Evolutionary conservation across 225 moss, liverwort and hornwort genomes (phyloP).

Genomic region (Ulota crispa): DNA sequence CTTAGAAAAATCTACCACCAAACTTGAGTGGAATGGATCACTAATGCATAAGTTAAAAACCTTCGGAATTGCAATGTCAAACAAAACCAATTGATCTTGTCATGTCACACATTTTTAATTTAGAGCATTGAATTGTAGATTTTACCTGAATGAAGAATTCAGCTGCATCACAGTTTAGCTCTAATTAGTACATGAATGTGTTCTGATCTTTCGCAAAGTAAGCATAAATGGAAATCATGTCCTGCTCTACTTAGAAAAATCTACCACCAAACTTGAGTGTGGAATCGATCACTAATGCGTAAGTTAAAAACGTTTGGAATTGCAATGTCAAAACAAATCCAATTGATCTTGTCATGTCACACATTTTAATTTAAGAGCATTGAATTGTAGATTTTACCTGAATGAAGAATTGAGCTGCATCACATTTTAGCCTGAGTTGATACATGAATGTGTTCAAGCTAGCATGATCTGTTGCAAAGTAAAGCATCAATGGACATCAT

Average conservation of each 20-base stretch:
- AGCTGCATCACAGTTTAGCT: neutral
- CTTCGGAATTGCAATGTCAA: neutral
- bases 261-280: neutral
- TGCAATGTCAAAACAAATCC: neutral
- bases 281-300: neutral
- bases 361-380: neutral
- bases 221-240: neutral
- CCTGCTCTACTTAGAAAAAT: neutral
- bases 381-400: neutral
- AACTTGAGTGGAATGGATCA: neutral
- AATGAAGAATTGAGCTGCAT: too few relatives aligned
- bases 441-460: neutral
- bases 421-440: neutral
- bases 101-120: neutral
- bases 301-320: neutral
- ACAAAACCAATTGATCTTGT: neutral
- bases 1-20: neutral
- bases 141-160: too few relatives aligned
- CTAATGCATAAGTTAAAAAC: neutral
- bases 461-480: neutral
- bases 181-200: neutral
- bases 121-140: neutral
- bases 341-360: neutral
- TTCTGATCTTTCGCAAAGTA: neutral
- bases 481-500: neutral